Base-by-base conservation (phyloP, 257 asterid genomes). In the Solanum etuberosum region DNA sequence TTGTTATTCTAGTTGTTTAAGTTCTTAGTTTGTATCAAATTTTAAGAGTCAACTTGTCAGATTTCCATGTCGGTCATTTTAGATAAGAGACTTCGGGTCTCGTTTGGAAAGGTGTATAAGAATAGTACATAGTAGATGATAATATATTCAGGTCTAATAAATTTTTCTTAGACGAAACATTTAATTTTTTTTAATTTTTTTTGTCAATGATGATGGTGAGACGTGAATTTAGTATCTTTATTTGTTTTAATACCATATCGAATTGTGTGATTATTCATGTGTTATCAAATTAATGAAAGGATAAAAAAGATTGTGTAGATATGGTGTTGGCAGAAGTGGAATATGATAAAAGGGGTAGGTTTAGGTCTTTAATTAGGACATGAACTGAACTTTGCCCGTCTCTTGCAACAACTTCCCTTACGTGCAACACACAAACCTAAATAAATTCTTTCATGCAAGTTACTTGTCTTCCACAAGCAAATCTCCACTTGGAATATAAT, bases 341-440 rank as follows among this genome's bases (percentile, higher is more conserved):
- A 16, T 70, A 32, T 72, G 15, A 32, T 37, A 9, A 72, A 38
- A 18, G 83, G 83, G 59, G 20, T 76, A 43, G 59, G 21, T 38
- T 23, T 12, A n/a, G n/a, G n/a, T n/a, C n/a, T n/a, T n/a, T n/a
- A n/a, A n/a, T n/a, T n/a, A 76, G 59, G 54, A 76, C 35, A 76
- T 40, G 83, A 76, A n/a, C n/a, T 76, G 83, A 76, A 76, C 14
- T 76, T 76, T 77, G 61, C 83, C n/a, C 1, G 54, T 12, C 32
- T 40, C 61, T 42, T 77, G 43, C 37, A 20, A 4, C 35, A 13
- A 42, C 51, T 15, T 15, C 29, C 27, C 9, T 59, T 87, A 89
- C 90, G 91, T 90, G 91, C 91, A 61, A 65, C 37, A 90, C 90
- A 90, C 89, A 86, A 82, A 78, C 74, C 46, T 35, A 59, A 38